Evolutionary conservation across 176 grass and related monocot species (phyloP).

Genomic region (Rhynchospora pubera): DNA sequence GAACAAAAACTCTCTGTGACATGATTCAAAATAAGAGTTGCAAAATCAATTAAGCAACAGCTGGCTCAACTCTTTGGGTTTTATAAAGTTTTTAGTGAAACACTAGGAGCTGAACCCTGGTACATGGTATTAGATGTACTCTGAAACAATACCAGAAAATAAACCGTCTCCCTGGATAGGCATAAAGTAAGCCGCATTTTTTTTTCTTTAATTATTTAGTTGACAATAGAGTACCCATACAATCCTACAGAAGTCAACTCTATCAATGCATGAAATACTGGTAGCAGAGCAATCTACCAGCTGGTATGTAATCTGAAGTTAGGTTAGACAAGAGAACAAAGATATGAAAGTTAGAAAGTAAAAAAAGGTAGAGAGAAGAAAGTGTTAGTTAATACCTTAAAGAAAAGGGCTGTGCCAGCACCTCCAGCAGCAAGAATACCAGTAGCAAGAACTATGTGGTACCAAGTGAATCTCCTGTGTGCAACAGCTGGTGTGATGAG

Average conservation of each 20-base stretch:
- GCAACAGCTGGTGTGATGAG: conserved; percentile 12
- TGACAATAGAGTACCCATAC: too few species aligned
- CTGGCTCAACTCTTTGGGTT: too few species aligned
- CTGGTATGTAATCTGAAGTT: neutral
- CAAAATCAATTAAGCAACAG: too few species aligned
- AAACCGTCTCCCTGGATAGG: neutral
- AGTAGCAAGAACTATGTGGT: conserved; percentile 47
- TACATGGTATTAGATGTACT: neutral
- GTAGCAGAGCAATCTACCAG: too few species aligned
- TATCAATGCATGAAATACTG: too few species aligned
- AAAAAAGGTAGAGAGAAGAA: neutral
- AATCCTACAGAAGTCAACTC: too few species aligned
- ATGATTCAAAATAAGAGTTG: neutral
- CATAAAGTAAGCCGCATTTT: too few species aligned
- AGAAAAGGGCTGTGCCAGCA: conserved; percentile 39
- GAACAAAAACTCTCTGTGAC: conserved; percentile 58
- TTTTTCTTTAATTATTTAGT: too few species aligned
- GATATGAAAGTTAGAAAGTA: neutral
- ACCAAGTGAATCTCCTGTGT: conserved; percentile 45
- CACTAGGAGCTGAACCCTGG: neutral
- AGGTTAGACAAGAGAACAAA: neutral
- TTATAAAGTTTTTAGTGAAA: neutral
- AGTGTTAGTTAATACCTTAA: conserved; percentile 41
- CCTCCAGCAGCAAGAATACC: conserved; percentile 60
- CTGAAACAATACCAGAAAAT: neutral